phyloP scores from a whole-genome alignment of 257 asterid genomes.

The Scutellaria minor region DNA sequence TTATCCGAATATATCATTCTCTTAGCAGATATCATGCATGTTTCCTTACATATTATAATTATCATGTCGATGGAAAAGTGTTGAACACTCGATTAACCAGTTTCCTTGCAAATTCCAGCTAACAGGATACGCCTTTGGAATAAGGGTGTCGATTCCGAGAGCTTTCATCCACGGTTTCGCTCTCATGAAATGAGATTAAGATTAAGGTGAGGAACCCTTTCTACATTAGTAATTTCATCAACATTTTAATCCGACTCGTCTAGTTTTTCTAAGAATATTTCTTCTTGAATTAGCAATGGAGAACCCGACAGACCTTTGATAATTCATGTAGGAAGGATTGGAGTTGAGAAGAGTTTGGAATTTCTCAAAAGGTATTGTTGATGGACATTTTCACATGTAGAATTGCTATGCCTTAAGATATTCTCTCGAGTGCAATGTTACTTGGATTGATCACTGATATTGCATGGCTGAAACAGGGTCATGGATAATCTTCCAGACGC shows the following conservation, averaged over 20 bases:
- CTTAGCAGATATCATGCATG: neutral
- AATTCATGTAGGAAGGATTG: slow-evolving; percentile 92
- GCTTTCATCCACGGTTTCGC: slow-evolving; percentile 78
- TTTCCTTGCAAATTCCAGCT: slow-evolving; percentile 47
- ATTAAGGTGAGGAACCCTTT: slow-evolving; percentile 57
- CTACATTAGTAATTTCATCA: neutral
- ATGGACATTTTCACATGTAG: neutral
- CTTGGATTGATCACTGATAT: slow-evolving; percentile 24
- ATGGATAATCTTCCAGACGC: slow-evolving; percentile 92
- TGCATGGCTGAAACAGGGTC: slow-evolving; percentile 58
- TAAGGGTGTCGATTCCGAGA: slow-evolving; percentile 96
- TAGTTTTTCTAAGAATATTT: slow-evolving; percentile 29
- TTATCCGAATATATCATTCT: slow-evolving; percentile 4
- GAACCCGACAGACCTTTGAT: slow-evolving; percentile 89
- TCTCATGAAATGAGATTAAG: slow-evolving; percentile 75
- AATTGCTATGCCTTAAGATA: neutral
- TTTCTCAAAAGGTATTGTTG: slow-evolving; percentile 65
- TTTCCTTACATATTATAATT: too few species aligned
- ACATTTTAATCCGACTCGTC: neutral
- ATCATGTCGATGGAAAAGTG: neutral
- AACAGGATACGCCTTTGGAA: slow-evolving; percentile 90
- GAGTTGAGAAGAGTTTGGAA: slow-evolving; percentile 95
- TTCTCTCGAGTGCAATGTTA: neutral
- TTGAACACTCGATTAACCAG: neutral
- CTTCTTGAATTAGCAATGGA: slow-evolving; percentile 59